Evolutionary conservation across 768 basidiomycete species (phyloP), one percentile per base, ranked within the genome.

Genomic region (Tricholoma bakamatsutake): DNA sequence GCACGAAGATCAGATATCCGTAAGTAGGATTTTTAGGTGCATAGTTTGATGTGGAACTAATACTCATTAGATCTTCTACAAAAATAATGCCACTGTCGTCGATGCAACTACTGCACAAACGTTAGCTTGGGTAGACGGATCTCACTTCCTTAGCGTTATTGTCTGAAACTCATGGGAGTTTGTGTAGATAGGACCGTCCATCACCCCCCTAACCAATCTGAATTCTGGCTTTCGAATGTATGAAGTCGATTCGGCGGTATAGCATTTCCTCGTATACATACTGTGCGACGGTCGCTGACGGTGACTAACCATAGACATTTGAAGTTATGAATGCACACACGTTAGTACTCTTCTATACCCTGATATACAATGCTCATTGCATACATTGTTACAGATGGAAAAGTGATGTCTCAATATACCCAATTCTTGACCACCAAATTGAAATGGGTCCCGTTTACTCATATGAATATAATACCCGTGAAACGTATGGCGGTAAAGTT

Each of bases 311-410:
- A 1, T 58, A 89, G 85, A 88, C 88, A 3, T 90, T 88, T 62
- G 88, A 91, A 31, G 79, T 91, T 48, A 53, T 90, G 54, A 87
- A 91, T 61, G 87, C 88, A 1, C 80, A 88, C 64, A 91, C 89
- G 84, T 88, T 66, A 68, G 82, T 72, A 35, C 18, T 55, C 21
- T 27, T 46, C 45, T 28, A 42, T 3, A 10, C 24, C 24, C 21
- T 15, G 45, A 24, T 3, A 24, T 28, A 12, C 6, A n/a, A 13
- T 5, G 5, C 45, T 46, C 45, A 46, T 28, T 15, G 5, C 27
- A 28, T 27, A 28, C 45, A 21, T 28, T 43, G 9, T 52, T 54
- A 45, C 61, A 89, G 87, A 6, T 90, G 87, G 81, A 77, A 71
- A 58, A 75, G 77, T 55, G 81, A 87, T 61, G 88, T 90, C 48